Percentiles rank a stretch among this genome's conserved stretches.
Evolutionary conservation across 768 basidiomycete genomes (phyloP).

Genomic region (Suillus variegatus): DNA sequence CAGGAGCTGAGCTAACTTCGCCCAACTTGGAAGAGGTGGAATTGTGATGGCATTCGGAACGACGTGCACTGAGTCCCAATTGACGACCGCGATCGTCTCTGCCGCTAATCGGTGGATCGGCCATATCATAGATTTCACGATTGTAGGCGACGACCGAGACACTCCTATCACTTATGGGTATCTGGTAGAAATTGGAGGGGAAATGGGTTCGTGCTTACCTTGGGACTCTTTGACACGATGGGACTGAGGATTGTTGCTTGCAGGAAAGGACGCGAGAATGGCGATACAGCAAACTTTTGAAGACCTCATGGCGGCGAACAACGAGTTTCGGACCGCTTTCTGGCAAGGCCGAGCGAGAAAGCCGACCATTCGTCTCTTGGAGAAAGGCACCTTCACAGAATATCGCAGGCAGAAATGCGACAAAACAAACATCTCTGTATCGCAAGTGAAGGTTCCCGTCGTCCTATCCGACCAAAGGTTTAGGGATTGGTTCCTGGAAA

Average conservation of each 20-base stretch:
- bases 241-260: not conserved
- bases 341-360: not conserved
- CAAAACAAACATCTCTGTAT: not conserved
- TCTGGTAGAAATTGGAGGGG: slow-evolving; percentile 9
- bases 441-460: slow-evolving; percentile 11
- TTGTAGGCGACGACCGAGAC: slow-evolving; percentile 21
- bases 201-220: slow-evolving; percentile 8
- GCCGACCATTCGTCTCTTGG: slow-evolving; percentile 14
- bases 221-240: not conserved
- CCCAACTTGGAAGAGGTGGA: not conserved
- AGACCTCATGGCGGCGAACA: not conserved
- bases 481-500: slow-evolving; percentile 21
- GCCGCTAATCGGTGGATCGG: slow-evolving; percentile 19
- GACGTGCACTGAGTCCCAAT: slow-evolving; percentile 18
- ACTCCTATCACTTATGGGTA: slow-evolving; percentile 14
- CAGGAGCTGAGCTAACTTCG: not conserved
- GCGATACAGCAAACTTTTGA: slow-evolving; percentile 4
- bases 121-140: slow-evolving; percentile 21
- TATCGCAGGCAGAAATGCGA: slow-evolving; percentile 5
- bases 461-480: slow-evolving; percentile 6
- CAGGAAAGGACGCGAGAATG: not conserved
- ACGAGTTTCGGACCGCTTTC: not conserved
- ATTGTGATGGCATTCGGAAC: not conserved
- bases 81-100: slow-evolving; percentile 16
- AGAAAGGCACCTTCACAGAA: slow-evolving; percentile 9